Conservation (phyloP, 2,329 filamentous ascomycete species). For the Apiospora rasikravindrae region DNA sequence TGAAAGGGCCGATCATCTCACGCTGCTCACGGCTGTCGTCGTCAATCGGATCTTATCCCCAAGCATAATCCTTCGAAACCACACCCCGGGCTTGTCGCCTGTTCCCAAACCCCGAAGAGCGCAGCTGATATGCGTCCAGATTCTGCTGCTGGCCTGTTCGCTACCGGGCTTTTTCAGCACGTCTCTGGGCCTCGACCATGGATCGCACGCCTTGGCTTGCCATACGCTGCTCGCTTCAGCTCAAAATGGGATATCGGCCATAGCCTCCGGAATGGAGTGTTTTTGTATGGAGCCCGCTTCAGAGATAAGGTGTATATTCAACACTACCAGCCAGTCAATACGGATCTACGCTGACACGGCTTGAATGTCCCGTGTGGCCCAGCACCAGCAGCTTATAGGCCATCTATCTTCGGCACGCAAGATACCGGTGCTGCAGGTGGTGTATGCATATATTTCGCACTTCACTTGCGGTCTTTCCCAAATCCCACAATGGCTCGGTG, state of each 20-base stretch:
- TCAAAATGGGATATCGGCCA: not conserved
- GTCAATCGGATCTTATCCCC: slow-evolving; percentile 2
- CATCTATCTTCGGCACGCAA: not conserved
- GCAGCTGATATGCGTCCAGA: not conserved
- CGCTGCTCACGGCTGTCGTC: not conserved
- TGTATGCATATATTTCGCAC: not conserved
- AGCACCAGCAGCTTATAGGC: not conserved
- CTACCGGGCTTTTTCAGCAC: not conserved
- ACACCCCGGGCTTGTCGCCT: not conserved
- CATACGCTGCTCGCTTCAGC: not conserved
- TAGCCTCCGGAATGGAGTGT: not conserved
- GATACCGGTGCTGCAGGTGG: not conserved
- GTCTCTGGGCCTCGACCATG: not conserved
- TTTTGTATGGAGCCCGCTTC: not conserved
- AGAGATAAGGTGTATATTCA: not conserved
- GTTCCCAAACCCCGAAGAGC: not conserved
- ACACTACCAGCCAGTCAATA: not conserved
- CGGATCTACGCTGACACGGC: not conserved
- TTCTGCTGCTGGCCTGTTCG: not conserved
- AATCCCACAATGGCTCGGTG: not conserved
- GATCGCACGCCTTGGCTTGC: not conserved
- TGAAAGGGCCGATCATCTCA: slow-evolving; percentile 1
- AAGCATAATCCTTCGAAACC: not conserved
- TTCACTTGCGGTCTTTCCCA: not conserved
- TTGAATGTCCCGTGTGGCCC: not conserved